These are phyloP conservation scores for Paraleonurus japonicus DNA, from an alignment of 257 asterid species.

Conservation along the genomic window DNA sequence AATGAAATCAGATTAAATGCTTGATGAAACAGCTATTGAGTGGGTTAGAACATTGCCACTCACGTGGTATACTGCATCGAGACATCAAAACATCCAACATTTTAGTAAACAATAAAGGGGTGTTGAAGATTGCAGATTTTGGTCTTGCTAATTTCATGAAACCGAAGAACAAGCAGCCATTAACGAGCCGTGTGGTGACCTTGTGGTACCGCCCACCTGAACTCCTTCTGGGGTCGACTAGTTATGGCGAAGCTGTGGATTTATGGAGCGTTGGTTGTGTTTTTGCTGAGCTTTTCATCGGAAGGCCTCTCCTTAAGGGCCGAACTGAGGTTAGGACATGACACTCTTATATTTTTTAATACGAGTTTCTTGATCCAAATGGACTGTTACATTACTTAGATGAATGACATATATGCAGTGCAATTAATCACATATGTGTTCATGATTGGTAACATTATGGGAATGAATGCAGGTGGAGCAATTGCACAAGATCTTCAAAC, in stretches of 20 bases:
- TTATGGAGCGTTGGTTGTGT: conserved; percentile 96
- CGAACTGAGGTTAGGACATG: conserved; percentile 73
- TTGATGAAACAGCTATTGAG: conserved; percentile 74
- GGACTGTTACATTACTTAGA: too few relatives aligned
- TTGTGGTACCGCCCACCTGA: conserved; percentile 99
- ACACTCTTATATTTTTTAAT: background rate
- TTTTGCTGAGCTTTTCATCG: conserved; percentile 83
- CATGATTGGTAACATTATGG: too few relatives aligned
- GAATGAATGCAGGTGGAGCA: conserved; percentile 78
- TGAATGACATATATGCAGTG: too few relatives aligned
- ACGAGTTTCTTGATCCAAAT: too few relatives aligned
- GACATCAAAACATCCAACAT: conserved; percentile 85
- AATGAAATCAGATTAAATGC: conserved; percentile 72
- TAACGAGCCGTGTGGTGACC: conserved; percentile 94
- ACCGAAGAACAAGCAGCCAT: conserved; percentile 48
- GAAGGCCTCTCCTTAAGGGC: conserved; percentile 89
- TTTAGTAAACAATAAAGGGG: conserved; percentile 76
- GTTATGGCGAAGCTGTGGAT: conserved; percentile 75
- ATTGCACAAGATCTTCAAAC: conserved; percentile 90
- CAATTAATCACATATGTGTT: too few relatives aligned
- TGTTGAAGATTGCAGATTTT: conserved; percentile 81
- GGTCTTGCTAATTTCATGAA: conserved; percentile 77
- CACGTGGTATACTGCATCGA: conserved; percentile 79
- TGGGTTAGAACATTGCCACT: conserved; percentile 87
- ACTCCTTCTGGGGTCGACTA: conserved; percentile 79